Base-by-base conservation (phyloP, 148 eudicot genomes). In the Vaccinium myrtillus region DNA sequence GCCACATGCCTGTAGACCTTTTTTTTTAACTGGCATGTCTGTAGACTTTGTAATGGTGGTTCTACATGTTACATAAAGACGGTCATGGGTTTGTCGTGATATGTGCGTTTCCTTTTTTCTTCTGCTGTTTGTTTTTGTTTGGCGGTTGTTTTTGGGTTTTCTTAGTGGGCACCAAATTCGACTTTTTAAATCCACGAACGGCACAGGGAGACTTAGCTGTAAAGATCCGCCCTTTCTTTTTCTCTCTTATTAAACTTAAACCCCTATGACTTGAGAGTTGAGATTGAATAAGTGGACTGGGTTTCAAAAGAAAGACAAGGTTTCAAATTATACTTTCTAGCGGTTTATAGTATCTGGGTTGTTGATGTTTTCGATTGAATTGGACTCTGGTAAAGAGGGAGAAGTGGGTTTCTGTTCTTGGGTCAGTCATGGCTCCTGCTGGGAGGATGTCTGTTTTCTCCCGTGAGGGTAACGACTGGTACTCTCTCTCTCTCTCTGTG, bases 401-500 rank as follows among this genome's bases (percentile, higher is more conserved):
- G 61, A 58, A 19, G 55, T 81, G 39, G 59, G 74, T 14, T 49
- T 79, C 67, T 59, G 71, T 74, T 81, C 13, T 73, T 78, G 81
- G 81, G 48, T 81, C 63, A 58, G 63, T 51, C 82, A 92, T 94
- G 98, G 91, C 95, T 89, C 89, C 95, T 77, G 87, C 94, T 77
- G 90, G 92, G 75, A 95, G 88, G 87, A 86, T 84, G 61, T 88
- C 92, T 69, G 93, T 87, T 65, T 93, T 96, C 87, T 90, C 87
- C 80, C 93, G 90, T 53, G 94, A 92, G 86, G 98, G 92, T 55
- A 88, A 76, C 85, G 90, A 94, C 83, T 96, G 99, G 99, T 96
- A 96, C 48, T 73, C 77, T 63, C 11, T 86, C 6, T 77, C 11
- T 86, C 6, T 78, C 4, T 78, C 0, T 55, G 48, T 75, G 77